Evolutionary conservation across 202 grass and related monocot species (phyloP).

Genomic region (Schoenoplectus tabernaemontani): DNA sequence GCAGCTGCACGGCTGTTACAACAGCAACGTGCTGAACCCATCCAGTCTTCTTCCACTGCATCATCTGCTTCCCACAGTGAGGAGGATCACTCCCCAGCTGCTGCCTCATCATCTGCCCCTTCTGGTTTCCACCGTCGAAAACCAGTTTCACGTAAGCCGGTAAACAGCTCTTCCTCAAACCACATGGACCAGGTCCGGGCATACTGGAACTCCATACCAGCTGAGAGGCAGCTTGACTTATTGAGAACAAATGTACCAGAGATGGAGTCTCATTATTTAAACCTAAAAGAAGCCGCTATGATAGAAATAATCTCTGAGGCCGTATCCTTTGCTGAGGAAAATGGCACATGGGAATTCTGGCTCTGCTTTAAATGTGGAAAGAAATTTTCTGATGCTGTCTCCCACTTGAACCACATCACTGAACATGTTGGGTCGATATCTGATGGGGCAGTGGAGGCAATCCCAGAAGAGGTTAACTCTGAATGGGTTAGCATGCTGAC

Average conservation of each 20-base stretch:
- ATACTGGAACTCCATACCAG: constrained; percentile 50
- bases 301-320: constrained; percentile 41
- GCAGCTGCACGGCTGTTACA: constrained; percentile 58
- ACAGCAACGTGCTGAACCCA: constrained; percentile 39
- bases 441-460: constrained; percentile 25
- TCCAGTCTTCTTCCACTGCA: constrained; percentile 1
- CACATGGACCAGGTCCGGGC: constrained; percentile 59
- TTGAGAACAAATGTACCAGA: constrained; percentile 47
- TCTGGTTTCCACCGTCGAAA: constrained; percentile 52
- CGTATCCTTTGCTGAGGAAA: constrained; percentile 30
- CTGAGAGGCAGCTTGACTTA: constrained; percentile 39
- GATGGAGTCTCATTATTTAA: constrained; percentile 42
- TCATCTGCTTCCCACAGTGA: constrained; percentile 30
- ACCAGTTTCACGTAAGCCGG: constrained; percentile 37
- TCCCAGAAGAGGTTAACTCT: constrained; percentile 55
- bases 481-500: constrained; percentile 59
- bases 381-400: constrained; percentile 34
- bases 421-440: constrained; percentile 47
- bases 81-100: constrained; percentile 43
- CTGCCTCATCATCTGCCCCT: constrained; percentile 28
- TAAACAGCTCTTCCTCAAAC: constrained; percentile 15
- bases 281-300: constrained; percentile 15
- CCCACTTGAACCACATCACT: constrained; percentile 30
- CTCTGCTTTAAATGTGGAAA: constrained; percentile 45
- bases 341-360: constrained; percentile 64